These are phyloP conservation scores for Erodium maritimum DNA, from an alignment of 345 rosid species.

Conservation along the genomic window DNA sequence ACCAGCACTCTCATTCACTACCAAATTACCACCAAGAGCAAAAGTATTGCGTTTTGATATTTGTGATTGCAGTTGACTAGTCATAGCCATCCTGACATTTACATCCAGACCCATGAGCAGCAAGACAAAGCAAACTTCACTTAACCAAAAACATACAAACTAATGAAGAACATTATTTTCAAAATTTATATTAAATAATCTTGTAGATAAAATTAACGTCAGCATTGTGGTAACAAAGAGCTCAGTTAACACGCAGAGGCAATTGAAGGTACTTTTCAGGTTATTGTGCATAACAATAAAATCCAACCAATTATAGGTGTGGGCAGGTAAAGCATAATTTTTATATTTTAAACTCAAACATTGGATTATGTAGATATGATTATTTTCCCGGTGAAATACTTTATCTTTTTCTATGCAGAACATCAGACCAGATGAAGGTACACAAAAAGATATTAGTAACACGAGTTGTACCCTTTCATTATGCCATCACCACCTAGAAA, in stretches of 20 bases:
- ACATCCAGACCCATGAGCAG: slow-evolving; percentile 12
- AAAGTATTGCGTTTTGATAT: slow-evolving; percentile 61
- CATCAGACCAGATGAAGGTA: not conserved
- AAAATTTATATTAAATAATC: no score
- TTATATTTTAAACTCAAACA: not conserved
- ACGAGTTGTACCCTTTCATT: slow-evolving; percentile 58
- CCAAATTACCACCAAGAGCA: slow-evolving; percentile 69
- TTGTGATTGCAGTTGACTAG: slow-evolving; percentile 69
- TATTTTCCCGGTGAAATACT: no score
- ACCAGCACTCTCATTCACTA: slow-evolving; percentile 53
- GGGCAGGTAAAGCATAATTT: not conserved
- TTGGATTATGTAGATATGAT: no score
- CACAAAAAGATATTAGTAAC: not conserved
- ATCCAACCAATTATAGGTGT: not conserved
- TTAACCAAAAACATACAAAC: no score
- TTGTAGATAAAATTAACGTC: not conserved
- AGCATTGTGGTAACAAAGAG: not conserved
- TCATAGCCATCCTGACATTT: slow-evolving; percentile 70
- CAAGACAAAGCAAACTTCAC: slow-evolving; percentile 2
- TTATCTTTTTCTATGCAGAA: not conserved
- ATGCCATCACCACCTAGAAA: slow-evolving; percentile 70
- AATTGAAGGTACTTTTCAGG: not conserved
- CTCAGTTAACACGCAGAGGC: not conserved
- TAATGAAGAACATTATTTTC: no score
- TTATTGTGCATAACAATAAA: not conserved